phyloP scores from a whole-genome alignment of 2,329 filamentous ascomycete species.

The Lasiodiplodia hormozganensis region DNA sequence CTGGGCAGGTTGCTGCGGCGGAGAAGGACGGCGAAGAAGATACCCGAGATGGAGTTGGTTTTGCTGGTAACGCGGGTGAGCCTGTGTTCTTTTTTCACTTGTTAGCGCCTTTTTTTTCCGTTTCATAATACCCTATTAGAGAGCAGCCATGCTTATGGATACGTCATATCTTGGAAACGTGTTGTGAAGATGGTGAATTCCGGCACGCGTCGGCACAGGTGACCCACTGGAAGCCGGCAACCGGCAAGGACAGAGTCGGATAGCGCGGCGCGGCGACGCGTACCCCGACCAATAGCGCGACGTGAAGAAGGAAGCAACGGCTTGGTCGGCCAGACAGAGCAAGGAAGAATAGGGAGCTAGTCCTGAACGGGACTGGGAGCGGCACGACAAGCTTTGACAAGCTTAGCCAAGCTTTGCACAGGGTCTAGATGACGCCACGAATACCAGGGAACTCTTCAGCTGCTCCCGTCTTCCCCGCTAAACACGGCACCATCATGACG shows the following conservation, averaged over 20 bases:
- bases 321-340: background rate
- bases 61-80: background rate
- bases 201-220: background rate
- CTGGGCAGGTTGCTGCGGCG: too few relatives aligned
- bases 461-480: background rate
- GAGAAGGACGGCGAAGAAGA: background rate
- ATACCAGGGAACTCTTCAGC: background rate
- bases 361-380: too few relatives aligned
- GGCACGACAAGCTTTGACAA: slow-evolving; percentile 19
- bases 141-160: background rate
- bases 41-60: background rate
- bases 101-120: background rate
- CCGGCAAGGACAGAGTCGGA: background rate
- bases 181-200: background rate
- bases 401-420: slow-evolving; percentile 18
- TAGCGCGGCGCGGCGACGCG: background rate
- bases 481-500: slow-evolving; percentile 9
- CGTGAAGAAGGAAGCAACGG: background rate
- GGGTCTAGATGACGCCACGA: background rate
- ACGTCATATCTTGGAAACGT: background rate
- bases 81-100: background rate
- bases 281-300: background rate
- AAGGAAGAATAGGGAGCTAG: background rate
- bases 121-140: background rate
- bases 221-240: background rate